Base-by-base conservation (phyloP, 345 rosid genomes). In the Kernera saxatilis region DNA sequence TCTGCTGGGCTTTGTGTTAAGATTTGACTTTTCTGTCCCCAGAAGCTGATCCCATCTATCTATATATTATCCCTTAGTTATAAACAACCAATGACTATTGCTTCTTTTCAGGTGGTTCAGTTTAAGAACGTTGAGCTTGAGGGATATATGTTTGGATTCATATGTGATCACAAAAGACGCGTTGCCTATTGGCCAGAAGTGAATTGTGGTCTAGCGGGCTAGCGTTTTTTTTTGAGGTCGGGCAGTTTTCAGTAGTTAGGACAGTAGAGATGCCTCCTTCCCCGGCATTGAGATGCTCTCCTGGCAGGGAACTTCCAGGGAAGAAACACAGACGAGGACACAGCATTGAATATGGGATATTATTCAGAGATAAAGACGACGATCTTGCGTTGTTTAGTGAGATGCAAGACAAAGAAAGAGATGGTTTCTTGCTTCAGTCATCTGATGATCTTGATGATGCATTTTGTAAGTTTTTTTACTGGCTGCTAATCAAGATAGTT, bases 321-420 rank as follows among this genome's bases (percentile, higher is more conserved):
- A 91, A 84, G 43, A 72, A 76, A 50, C 97, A 94, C 56, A 89
- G 78, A 75, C 79, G 95, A 17, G 94, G 95, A 17, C 85, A 72
- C 26, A 91, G 97, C 73, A 76, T 89, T 39, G 99, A 89, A 66
- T 84, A 91, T 11, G 86, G 86, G 33, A 67, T 86, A 73, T 71
- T 82, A 8, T 78, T 82, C 75, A 82, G 60, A 75, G 97, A 86
- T 67, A 84, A 86, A 64, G 97, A 94, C 32, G 99, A 91, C 1
- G 95, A 94, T 79, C 98, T 91, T 53, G 88, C 92, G 1, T 74
- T 94, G 78, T 94, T 94, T 77, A 88, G 81, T 48, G 98, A 94
- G 78, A 73, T 94, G 96, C 97, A 87, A 78, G 81, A 85, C 37
- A 86, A 82, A 75, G 99, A 94, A 77, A 86, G 83, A 40, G 98